phyloP scores from a whole-genome alignment of 2,329 filamentous ascomycete species.

The Colletotrichum neosansevieriae region DNA sequence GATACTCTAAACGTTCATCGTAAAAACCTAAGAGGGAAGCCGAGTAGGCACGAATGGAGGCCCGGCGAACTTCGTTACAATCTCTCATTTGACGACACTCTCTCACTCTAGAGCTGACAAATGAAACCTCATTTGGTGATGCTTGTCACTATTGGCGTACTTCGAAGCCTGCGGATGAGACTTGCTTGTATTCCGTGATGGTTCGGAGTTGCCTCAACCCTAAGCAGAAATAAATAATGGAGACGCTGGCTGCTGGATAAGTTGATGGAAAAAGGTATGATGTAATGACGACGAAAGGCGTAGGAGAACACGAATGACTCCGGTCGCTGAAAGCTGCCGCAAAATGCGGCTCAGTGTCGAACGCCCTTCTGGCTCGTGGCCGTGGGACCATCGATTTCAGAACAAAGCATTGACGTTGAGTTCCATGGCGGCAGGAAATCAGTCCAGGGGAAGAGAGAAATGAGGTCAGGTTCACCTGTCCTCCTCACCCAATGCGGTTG shows the following conservation, averaged over 20 bases:
- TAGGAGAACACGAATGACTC: neutral
- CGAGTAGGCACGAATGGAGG: no score
- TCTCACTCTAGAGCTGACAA: no score
- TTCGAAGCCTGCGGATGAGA: no score
- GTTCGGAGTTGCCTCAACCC: no score
- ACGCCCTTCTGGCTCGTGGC: slow-evolving; percentile 3
- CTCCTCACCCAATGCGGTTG: neutral
- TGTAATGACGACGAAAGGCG: neutral
- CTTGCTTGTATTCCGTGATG: no score
- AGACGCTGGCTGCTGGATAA: neutral
- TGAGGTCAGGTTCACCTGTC: slow-evolving; percentile 9
- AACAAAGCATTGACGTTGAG: slow-evolving; percentile 7
- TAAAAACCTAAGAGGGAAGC: no score
- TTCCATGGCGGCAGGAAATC: neutral
- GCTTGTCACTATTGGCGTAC: no score
- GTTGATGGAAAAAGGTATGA: neutral
- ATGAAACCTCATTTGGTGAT: no score
- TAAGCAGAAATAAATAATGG: no score
- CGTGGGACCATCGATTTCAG: slow-evolving; percentile 2
- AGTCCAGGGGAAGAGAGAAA: slow-evolving; percentile 14
- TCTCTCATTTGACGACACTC: no score
- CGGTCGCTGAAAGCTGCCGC: neutral
- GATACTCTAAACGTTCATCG: no score
- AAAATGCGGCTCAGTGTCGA: neutral
- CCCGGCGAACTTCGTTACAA: no score